These are phyloP conservation scores for Blastobotrys americana DNA, from an alignment of 805 yeast genomes.

Conservation along the genomic window DNA sequence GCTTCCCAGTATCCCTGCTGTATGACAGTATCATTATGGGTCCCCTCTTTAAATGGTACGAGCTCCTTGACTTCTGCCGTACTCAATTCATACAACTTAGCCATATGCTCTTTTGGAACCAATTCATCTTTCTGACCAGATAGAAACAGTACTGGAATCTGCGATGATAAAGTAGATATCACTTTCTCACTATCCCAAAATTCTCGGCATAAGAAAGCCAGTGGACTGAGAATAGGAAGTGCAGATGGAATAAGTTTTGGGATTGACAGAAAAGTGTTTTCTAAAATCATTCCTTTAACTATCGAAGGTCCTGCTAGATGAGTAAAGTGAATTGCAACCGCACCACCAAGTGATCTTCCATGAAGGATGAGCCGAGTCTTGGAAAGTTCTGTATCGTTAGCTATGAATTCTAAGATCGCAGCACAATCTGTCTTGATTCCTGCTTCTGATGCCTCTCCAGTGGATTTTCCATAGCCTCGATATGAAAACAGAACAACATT, in stretches of 20 bases:
- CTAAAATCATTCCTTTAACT: constrained; percentile 66
- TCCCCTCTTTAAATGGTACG: constrained; percentile 49
- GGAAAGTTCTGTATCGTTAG: constrained; percentile 44
- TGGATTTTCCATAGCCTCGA: constrained; percentile 81
- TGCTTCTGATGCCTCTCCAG: constrained; percentile 65
- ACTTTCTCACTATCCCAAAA: constrained; percentile 71
- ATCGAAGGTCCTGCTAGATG: constrained; percentile 42
- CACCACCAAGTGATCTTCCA: constrained; percentile 93
- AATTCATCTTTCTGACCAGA: constrained; percentile 78
- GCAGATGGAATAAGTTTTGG: constrained; percentile 54
- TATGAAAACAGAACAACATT: constrained; percentile 74
- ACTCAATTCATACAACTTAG: constrained; percentile 45
- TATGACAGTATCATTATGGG: constrained; percentile 77
- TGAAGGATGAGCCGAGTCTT: constrained; percentile 56
- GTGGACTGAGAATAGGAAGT: constrained; percentile 56
- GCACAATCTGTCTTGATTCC: constrained; percentile 83
- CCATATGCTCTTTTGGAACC: constrained; percentile 85
- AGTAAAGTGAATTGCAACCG: constrained; percentile 80
- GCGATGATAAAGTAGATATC: constrained; percentile 43
- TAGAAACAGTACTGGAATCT: constrained; percentile 61
- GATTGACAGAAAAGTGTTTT: constrained; percentile 77
- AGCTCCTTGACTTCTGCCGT: constrained; percentile 46
- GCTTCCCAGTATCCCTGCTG: constrained; percentile 74
- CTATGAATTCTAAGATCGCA: constrained; percentile 55
- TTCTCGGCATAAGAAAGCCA: constrained; percentile 63